Base-by-base conservation (phyloP, 768 basidiomycete genomes). In the Dendrothele bispora region DNA sequence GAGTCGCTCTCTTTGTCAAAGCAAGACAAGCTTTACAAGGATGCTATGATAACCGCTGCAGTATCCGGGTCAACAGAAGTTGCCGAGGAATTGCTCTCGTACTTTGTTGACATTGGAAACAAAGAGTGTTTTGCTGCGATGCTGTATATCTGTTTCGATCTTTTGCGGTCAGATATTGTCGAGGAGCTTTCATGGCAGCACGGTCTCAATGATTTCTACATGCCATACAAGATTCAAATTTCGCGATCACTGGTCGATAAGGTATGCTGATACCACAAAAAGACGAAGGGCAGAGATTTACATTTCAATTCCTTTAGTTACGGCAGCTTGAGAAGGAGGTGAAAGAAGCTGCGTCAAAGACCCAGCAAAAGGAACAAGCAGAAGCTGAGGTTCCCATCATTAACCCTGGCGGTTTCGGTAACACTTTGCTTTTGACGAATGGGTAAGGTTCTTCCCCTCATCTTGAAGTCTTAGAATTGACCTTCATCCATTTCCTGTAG, bases 61-160 rank as follows among this genome's bases (percentile, higher is more conserved):
- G 71, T 77, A n/a, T 97, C 94, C 2, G 74, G 60, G 26, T 85
- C 82, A n/a, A 87, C 80, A 2, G 91, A 97, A 48, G 88, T 98
- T 26, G 90, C 94, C 4, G 95, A 99, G 66, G 97, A 98, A 42
- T 77, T 98, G 15, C 75, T 98, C 21, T 86, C 87, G 4, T 98
- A 98, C 74, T 99, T 98, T 62, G 94, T 97, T 48, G 91, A 93
- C 68, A 98, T 99, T 55, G 97, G 97, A 27, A 95, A 95, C 79
- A 95, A 94, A 71, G 97, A 99, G 63, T 95, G 93, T 68, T 99
- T 95, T 66, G 88, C 92, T 0, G 91, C 88, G 1, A 73, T 88
- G 53, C 80, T 98, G 20, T 98, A 84, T 57, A 79, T 88, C 43
- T 97, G 94, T 73, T 99, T 94, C 72, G 95, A 99, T 69, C 77